phyloP scores from a whole-genome alignment of 108 stramenopile genomes.

The Skeletonema tropicum region DNA sequence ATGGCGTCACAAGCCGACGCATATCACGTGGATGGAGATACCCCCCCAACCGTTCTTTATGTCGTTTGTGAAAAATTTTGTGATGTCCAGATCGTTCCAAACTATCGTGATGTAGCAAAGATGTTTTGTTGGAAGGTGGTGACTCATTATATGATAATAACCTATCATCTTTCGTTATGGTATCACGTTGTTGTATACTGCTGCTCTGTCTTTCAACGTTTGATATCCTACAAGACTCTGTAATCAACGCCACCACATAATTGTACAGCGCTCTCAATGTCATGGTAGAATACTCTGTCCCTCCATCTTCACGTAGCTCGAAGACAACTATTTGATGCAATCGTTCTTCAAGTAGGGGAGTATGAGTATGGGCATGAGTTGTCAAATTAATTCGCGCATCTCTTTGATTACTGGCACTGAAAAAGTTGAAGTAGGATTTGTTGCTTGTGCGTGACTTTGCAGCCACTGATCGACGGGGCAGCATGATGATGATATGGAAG shows the following conservation, averaged over 20 bases:
- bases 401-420: background rate
- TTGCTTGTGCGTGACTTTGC: background rate
- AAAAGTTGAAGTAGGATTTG: background rate
- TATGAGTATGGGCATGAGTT: background rate
- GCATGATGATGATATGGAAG: background rate
- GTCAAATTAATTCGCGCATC: background rate
- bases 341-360: slow-evolving; percentile 42
- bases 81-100: background rate
- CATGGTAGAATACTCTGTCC: slow-evolving; percentile 49
- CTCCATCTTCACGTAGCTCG: slow-evolving; percentile 68
- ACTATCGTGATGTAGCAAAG: background rate
- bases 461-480: background rate
- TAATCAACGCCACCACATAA: slow-evolving; percentile 65
- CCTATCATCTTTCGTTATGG: background rate
- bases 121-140: background rate
- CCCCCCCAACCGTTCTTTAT: slow-evolving; percentile 78
- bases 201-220: slow-evolving; percentile 10
- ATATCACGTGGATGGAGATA: slow-evolving; percentile 92
- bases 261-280: slow-evolving; percentile 70
- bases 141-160: background rate
- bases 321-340: slow-evolving; percentile 76
- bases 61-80: slow-evolving; percentile 8
- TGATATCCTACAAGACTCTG: slow-evolving; percentile 24
- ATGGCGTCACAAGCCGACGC: slow-evolving; percentile 89
- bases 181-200: background rate